A percentile compares a stretch with the other conserved stretches of the same genome.
These are phyloP conservation scores for Bretziella fagacearum DNA, from an alignment of 2,329 filamentous ascomycete species.

Conservation along the genomic window DNA sequence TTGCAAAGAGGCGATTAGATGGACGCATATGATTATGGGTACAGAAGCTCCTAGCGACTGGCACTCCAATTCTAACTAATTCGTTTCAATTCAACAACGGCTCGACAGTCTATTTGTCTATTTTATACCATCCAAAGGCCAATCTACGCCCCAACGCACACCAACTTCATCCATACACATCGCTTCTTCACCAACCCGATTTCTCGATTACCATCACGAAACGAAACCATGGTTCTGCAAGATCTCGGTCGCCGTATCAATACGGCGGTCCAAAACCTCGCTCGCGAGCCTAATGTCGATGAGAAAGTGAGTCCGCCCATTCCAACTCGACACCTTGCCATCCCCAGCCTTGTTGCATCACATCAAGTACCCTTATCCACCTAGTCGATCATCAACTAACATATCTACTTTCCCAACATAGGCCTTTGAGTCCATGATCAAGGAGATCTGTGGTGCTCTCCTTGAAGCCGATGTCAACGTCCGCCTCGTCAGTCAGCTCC, in stretches of 20 bases:
- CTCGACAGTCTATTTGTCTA: no score
- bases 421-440: constrained; percentile 96
- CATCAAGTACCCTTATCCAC: constrained; percentile 9
- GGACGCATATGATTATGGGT: no score
- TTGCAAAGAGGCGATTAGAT: no score
- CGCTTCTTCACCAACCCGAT: no score
- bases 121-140: no score
- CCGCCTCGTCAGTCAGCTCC: constrained; percentile 73
- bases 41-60: no score
- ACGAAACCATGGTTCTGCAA: constrained; percentile 94
- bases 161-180: no score
- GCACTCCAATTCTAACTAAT: no score
- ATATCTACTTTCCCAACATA: constrained; percentile 27
- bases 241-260: constrained; percentile 98
- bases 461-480: constrained; percentile 97
- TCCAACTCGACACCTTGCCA: not conserved
- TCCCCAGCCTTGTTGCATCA: not conserved
- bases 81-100: no score
- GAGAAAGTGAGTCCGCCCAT: constrained; percentile 52
- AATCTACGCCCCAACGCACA: no score
- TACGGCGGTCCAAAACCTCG: constrained; percentile 84
- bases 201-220: no score
- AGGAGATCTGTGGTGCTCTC: constrained; percentile 91
- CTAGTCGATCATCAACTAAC: not conserved
- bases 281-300: constrained; percentile 79